phyloP scores from a whole-genome alignment of 1,139 yeast genomes.

The Suhomyces ambrosiae region DNA sequence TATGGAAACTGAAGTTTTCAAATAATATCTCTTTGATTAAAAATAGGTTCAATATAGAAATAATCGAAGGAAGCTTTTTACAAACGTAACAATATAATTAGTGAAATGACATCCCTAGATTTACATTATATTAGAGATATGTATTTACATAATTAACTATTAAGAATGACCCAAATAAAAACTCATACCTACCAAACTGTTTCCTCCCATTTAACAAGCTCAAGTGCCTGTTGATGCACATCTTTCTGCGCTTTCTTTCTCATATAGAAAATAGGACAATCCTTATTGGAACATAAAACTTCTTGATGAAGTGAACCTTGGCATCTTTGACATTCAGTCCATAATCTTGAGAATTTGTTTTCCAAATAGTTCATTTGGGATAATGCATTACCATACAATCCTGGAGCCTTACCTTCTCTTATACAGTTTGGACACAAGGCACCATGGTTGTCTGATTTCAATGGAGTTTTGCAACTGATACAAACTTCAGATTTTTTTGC shows the following conservation, averaged over 20 bases:
- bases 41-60: too few species aligned
- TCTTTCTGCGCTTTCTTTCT: slow-evolving; percentile 94
- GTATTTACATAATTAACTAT: background rate
- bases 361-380: slow-evolving; percentile 81
- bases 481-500: slow-evolving; percentile 89
- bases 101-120: too few species aligned
- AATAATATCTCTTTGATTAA: too few species aligned
- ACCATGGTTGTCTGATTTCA: slow-evolving; percentile 65
- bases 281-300: slow-evolving; percentile 91
- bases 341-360: slow-evolving; percentile 78
- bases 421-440: slow-evolving; percentile 84
- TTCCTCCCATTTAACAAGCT: slow-evolving; percentile 71
- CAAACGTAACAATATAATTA: too few species aligned
- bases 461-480: slow-evolving; percentile 83
- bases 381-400: slow-evolving; percentile 74
- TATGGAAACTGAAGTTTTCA: too few species aligned
- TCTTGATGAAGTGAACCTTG: slow-evolving; percentile 96
- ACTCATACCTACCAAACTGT: slow-evolving; percentile 56
- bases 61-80: too few species aligned
- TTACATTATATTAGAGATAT: background rate
- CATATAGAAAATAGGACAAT: slow-evolving; percentile 98
- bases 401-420: slow-evolving; percentile 60
- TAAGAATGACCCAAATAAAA: background rate
- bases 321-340: slow-evolving; percentile 99
- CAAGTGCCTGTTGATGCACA: slow-evolving; percentile 65